Evolutionary conservation across 2,329 filamentous ascomycete species (phyloP).

Genomic region (Colletotrichum gloeosporioides): DNA sequence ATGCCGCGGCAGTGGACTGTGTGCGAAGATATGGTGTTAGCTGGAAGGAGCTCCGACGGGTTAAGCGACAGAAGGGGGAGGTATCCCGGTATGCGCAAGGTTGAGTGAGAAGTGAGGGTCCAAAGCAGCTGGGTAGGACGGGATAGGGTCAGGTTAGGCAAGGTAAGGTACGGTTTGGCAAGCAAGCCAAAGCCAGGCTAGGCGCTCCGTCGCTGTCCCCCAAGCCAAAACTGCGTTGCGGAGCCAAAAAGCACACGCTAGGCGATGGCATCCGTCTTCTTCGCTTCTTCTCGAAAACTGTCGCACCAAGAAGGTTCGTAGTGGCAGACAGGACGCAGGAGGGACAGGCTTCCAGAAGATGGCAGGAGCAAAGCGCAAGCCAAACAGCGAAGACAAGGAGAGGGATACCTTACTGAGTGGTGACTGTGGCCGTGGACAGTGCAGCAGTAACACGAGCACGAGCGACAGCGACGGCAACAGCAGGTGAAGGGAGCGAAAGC

Average conservation of each 20-base stretch:
- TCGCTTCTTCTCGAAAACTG: constrained; percentile 8
- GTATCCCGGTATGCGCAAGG: constrained; percentile 11
- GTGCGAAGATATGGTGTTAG: not conserved
- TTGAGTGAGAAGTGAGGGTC: constrained; percentile 11
- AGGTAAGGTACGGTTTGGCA: not conserved
- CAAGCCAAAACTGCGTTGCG: not conserved
- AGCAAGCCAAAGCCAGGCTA: not conserved
- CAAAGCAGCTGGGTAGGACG: not conserved
- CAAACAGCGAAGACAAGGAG: not conserved
- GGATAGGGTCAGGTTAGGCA: not conserved
- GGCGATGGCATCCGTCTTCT: not conserved
- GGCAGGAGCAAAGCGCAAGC: not conserved
- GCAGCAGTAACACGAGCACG: not conserved
- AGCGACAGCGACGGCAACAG: not conserved
- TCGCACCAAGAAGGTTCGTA: not conserved
- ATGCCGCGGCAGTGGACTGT: not conserved
- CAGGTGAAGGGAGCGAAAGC: not conserved
- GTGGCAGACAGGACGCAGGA: not conserved
- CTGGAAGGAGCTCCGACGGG: constrained; percentile 18
- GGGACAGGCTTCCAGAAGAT: constrained; percentile 10
- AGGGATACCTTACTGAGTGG: not conserved
- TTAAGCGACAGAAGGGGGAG: constrained; percentile 18
- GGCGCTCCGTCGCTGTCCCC: not conserved
- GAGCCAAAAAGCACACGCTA: not conserved
- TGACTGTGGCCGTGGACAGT: not conserved